phyloP scores from a whole-genome alignment of 805 yeast genomes.

The Diddensiella transvaalensis region DNA sequence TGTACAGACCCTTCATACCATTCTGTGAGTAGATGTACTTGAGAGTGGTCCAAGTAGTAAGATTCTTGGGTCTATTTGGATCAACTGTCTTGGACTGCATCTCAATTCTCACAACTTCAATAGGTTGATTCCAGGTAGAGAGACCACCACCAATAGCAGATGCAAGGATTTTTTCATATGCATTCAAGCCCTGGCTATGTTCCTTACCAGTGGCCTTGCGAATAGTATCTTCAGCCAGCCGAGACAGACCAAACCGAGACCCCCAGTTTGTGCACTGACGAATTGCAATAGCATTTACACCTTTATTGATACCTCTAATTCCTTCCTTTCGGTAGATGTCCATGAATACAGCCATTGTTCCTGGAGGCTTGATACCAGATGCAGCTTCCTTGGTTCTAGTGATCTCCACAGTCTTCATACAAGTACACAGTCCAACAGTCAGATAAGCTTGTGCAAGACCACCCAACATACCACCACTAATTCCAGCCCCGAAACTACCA shows the following conservation, averaged over 20 bases:
- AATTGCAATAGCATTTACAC: slow-evolving; percentile 98
- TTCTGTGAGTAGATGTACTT: slow-evolving; percentile 77
- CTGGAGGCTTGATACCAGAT: slow-evolving; percentile 63
- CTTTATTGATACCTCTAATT: slow-evolving; percentile 90
- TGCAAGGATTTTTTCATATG: slow-evolving; percentile 77
- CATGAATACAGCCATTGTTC: slow-evolving; percentile 81
- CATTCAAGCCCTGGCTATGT: slow-evolving; percentile 57
- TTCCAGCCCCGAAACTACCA: slow-evolving; percentile 76
- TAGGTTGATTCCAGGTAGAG: slow-evolving; percentile 98
- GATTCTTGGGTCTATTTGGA: slow-evolving; percentile 92
- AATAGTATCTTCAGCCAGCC: slow-evolving; percentile 86
- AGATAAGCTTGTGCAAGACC: slow-evolving; percentile 96
- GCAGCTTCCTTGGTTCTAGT: slow-evolving; percentile 79
- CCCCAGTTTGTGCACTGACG: slow-evolving; percentile 99
- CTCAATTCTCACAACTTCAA: slow-evolving; percentile 95
- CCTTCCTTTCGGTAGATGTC: slow-evolving; percentile 86
- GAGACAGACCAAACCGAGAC: slow-evolving; percentile 87
- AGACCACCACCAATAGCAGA: slow-evolving; percentile 95
- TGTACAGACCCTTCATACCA: slow-evolving; percentile 86
- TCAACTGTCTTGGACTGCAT: slow-evolving; percentile 95
- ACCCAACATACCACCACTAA: slow-evolving; percentile 93
- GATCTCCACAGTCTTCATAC: slow-evolving; percentile 98
- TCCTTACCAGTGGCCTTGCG: slow-evolving; percentile 59
- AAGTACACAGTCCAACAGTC: slow-evolving; percentile 96
- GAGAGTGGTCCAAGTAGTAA: slow-evolving; percentile 71